These are phyloP conservation scores for Chamaecrista fasciculata DNA, from an alignment of 306 rosid species.

Conservation along the genomic window DNA sequence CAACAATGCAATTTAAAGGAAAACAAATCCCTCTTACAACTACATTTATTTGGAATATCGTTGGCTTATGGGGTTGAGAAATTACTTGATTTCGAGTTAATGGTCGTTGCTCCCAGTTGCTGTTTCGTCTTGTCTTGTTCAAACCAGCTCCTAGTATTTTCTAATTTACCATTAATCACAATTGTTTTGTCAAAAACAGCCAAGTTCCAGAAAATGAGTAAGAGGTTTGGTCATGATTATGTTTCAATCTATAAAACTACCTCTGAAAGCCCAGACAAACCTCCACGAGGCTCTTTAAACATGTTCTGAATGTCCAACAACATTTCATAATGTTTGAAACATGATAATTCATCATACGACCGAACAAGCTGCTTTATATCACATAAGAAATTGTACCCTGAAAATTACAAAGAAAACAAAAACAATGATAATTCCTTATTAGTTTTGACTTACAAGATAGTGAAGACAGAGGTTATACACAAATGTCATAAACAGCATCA, in stretches of 20 bases:
- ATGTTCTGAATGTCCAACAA: conserved; percentile 79
- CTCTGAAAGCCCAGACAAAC: conserved; percentile 84
- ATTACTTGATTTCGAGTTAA: conserved; percentile 75
- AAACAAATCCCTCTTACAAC: background rate
- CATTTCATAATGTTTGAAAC: conserved; percentile 83
- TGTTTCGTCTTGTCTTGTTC: conserved; percentile 90
- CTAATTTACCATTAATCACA: conserved; percentile 42
- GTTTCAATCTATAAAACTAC: conserved; percentile 37
- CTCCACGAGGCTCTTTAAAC: conserved; percentile 76
- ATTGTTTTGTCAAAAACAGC: conserved; percentile 28
- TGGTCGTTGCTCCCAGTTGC: conserved; percentile 97
- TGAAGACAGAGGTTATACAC: background rate
- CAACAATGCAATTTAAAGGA: background rate
- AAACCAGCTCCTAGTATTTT: conserved; percentile 85
- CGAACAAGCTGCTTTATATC: conserved; percentile 81
- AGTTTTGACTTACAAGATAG: conserved; percentile 16
- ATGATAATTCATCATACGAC: conserved; percentile 67
- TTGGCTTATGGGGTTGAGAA: background rate
- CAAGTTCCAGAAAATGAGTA: conserved; percentile 11
- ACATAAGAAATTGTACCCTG: conserved; percentile 92
- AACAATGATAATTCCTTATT: conserved; percentile 19
- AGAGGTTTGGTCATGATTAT: background rate
- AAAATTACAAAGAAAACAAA: conserved; percentile 36
- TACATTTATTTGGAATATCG: conserved; percentile 5
- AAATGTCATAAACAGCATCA: conserved; percentile 8